These are phyloP conservation scores for Gilbertella persicaria DNA, from an alignment of 371 early-diverging fungal species.

Conservation along the genomic window DNA sequence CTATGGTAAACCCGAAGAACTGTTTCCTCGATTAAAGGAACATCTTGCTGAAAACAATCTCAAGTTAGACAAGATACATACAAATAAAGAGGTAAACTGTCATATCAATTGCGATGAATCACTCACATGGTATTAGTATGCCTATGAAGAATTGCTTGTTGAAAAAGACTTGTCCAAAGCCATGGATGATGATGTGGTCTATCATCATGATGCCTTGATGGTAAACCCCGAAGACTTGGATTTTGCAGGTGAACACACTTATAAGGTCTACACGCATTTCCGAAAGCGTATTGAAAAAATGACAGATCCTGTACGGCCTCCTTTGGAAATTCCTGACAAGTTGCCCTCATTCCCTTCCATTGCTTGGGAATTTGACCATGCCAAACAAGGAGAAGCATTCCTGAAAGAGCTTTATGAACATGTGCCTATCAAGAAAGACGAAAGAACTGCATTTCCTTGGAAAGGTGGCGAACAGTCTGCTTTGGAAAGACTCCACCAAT, in stretches of 20 bases:
- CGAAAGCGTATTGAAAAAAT: conserved; percentile 32
- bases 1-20: conserved; percentile 29
- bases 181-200: not conserved
- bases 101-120: not conserved
- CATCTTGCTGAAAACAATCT: conserved; percentile 10
- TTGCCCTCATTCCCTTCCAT: conserved; percentile 18
- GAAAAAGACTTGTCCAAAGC: conserved; percentile 23
- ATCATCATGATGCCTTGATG: conserved; percentile 23
- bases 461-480: conserved; percentile 41
- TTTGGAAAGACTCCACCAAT: conserved; percentile 28
- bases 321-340: conserved; percentile 14
- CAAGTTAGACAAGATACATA: conserved; percentile 17
- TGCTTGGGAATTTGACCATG: conserved; percentile 6
- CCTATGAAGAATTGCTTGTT: conserved; percentile 29
- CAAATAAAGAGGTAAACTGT: conserved; percentile 31
- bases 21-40: conserved; percentile 15
- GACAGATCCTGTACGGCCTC: conserved; percentile 16
- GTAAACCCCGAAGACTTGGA: conserved; percentile 30
- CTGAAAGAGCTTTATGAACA: conserved; percentile 14
- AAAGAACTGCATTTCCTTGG: conserved; percentile 40
- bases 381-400: not conserved
- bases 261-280: conserved; percentile 39
- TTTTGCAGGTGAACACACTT: conserved; percentile 19
- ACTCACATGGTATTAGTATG: conserved; percentile 18
- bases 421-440: conserved; percentile 14